These are phyloP conservation scores for Chaetomium globosum DNA, from an alignment of 2,329 filamentous ascomycete species.

Conservation along the genomic window DNA sequence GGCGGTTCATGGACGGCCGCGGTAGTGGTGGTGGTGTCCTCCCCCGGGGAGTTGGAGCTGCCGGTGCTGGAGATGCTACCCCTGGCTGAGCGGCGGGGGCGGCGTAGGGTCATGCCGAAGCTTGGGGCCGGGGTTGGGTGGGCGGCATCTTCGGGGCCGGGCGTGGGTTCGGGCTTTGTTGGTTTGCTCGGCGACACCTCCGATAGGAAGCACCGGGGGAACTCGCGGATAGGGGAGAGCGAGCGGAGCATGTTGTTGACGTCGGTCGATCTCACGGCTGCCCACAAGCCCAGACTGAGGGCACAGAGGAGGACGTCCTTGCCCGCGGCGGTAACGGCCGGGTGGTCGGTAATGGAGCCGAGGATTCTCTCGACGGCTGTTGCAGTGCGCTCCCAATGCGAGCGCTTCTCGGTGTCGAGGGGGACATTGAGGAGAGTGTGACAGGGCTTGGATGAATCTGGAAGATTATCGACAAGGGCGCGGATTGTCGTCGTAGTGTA, in stretches of 20 bases:
- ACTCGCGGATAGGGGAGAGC: slow-evolving; percentile 39
- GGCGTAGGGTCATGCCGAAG: slow-evolving; percentile 23
- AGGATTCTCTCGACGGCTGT: slow-evolving; percentile 52
- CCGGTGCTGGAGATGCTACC: slow-evolving; percentile 33
- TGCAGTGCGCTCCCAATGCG: slow-evolving; percentile 50
- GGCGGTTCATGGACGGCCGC: slow-evolving; percentile 15
- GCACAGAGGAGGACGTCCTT: slow-evolving; percentile 62
- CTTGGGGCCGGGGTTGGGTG: background rate
- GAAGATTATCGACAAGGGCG: slow-evolving; percentile 52
- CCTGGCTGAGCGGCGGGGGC: slow-evolving; percentile 33
- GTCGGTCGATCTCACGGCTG: slow-evolving; percentile 56
- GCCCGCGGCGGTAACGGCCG: slow-evolving; percentile 58
- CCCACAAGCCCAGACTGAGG: slow-evolving; percentile 59
- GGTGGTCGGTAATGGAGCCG: slow-evolving; percentile 58
- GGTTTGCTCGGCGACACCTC: slow-evolving; percentile 17
- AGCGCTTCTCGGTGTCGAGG: slow-evolving; percentile 50
- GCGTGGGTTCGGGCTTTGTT: slow-evolving; percentile 2
- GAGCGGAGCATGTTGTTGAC: slow-evolving; percentile 52
- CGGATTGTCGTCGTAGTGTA: slow-evolving; percentile 50
- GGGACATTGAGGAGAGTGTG: slow-evolving; percentile 50
- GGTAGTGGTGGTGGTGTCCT: slow-evolving; percentile 12
- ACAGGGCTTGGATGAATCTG: slow-evolving; percentile 52
- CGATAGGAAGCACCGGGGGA: slow-evolving; percentile 5
- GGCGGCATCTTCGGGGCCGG: background rate
- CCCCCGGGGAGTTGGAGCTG: slow-evolving; percentile 20